Evolutionary conservation across 331 rosid genomes (phyloP).

Genomic region (Cydonia oblonga): DNA sequence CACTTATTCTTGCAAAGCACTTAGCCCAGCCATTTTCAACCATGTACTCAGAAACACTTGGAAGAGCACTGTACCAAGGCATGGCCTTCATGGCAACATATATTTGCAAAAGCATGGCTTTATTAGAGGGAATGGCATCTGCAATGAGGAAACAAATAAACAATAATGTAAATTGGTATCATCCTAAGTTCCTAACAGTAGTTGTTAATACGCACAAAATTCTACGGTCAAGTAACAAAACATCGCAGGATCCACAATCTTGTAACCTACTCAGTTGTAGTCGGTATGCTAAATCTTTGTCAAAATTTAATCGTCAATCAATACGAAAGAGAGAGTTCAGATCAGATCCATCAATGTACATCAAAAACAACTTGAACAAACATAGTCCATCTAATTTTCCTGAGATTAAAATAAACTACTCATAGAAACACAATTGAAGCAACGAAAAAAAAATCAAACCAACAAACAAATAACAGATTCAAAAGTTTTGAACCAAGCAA

Average conservation of each 20-base stretch:
- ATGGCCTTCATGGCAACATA: conserved; percentile 71
- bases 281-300: not conserved
- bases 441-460: not conserved
- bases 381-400: not conserved
- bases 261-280: too few relatives aligned
- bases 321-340: not conserved
- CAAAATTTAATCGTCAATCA: not conserved
- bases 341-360: conserved; percentile 17
- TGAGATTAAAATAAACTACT: not conserved
- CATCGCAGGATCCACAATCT: not conserved
- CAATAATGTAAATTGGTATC: not conserved
- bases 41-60: conserved; percentile 62
- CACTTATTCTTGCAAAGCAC: conserved; percentile 53
- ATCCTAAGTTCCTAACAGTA: not conserved
- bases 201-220: not conserved
- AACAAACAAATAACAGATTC: not conserved
- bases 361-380: not conserved
- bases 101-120: conserved; percentile 79
- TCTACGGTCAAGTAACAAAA: not conserved
- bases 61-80: conserved; percentile 82
- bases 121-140: conserved; percentile 73
- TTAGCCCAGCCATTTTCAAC: conserved; percentile 72
- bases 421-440: not conserved
- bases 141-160: conserved; percentile 18
- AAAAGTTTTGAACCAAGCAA: not conserved